A percentile compares a stretch with the other conserved stretches of the same genome.
These are phyloP conservation scores for Marvania coccoides DNA, from an alignment of 139 green algal genomes.

Conservation along the genomic window DNA sequence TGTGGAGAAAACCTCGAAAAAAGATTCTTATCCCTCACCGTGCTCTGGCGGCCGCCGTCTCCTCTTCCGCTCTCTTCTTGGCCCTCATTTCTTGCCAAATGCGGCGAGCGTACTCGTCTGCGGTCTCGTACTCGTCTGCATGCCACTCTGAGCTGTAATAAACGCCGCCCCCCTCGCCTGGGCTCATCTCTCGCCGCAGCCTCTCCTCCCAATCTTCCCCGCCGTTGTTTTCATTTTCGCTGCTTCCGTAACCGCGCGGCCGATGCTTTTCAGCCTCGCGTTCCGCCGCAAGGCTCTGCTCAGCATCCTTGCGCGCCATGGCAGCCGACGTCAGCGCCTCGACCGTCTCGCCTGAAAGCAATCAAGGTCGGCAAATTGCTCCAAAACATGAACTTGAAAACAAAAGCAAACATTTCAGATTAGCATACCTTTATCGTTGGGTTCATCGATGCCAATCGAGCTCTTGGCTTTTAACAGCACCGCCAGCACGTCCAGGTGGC, in stretches of 20 bases:
- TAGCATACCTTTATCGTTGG: slow-evolving; percentile 1
- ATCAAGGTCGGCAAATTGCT: no score
- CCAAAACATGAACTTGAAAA: no score
- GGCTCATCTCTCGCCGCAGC: neutral
- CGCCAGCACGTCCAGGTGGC: slow-evolving; percentile 29
- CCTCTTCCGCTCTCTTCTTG: neutral
- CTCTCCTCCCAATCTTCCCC: neutral
- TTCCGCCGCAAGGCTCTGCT: neutral
- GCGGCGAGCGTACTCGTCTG: slow-evolving; percentile 37
- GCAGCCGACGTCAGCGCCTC: slow-evolving; percentile 6
- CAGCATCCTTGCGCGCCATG: slow-evolving; percentile 1
- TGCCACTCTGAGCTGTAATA: slow-evolving; percentile 8
- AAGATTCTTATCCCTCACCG: no score
- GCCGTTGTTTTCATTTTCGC: neutral
- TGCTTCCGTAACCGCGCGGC: neutral
- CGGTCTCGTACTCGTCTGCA: slow-evolving; percentile 26
- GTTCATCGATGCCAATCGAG: neutral
- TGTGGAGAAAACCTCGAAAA: no score
- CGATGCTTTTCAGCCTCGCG: neutral
- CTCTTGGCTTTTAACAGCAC: slow-evolving; percentile 17
- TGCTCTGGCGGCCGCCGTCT: neutral
- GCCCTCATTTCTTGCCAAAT: slow-evolving; percentile 47
- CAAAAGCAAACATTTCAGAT: no score
- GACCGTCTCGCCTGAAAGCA: slow-evolving; percentile 24
- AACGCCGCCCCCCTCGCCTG: slow-evolving; percentile 7